Conservation (phyloP, 345 rosid genomes). For the Salix caprea region DNA sequence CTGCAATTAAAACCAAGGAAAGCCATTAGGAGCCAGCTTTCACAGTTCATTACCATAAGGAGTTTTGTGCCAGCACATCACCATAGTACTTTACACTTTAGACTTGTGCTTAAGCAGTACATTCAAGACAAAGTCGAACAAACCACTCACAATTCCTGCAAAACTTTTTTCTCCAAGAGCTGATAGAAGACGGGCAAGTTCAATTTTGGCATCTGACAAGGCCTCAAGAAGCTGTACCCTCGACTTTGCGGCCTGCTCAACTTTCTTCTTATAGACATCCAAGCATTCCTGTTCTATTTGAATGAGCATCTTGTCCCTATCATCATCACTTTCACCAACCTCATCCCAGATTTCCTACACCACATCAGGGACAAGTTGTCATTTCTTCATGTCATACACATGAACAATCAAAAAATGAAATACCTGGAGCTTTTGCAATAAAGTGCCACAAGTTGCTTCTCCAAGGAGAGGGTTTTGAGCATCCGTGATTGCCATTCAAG, state of each 20-base stretch:
- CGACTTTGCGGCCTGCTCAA: conserved; percentile 77
- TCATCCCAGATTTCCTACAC: conserved; percentile 96
- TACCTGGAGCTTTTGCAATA: conserved; percentile 87
- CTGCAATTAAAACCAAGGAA: conserved; percentile 37
- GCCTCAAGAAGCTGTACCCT: conserved; percentile 84
- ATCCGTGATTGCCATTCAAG: conserved; percentile 62
- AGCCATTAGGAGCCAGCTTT: conserved; percentile 4
- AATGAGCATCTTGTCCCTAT: conserved; percentile 89
- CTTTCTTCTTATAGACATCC: conserved; percentile 91
- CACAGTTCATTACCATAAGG: neutral
- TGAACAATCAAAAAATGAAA: neutral
- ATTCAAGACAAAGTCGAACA: neutral
- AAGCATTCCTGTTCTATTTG: conserved; percentile 90
- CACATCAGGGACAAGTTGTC: conserved; percentile 4
- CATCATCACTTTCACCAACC: conserved; percentile 93
- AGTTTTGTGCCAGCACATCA: neutral
- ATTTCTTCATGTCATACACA: neutral
- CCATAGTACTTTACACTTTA: neutral
- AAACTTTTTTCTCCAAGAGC: conserved; percentile 80
- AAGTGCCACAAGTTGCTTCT: conserved; percentile 78
- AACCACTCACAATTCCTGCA: conserved; percentile 56
- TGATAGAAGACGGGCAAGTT: conserved; percentile 66
- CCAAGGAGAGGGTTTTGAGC: conserved; percentile 72
- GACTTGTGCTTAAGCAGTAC: neutral
- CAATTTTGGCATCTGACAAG: conserved; percentile 76